Evolutionary conservation across 1,139 yeast genomes (phyloP).

Genomic region (Pichia sp.): DNA sequence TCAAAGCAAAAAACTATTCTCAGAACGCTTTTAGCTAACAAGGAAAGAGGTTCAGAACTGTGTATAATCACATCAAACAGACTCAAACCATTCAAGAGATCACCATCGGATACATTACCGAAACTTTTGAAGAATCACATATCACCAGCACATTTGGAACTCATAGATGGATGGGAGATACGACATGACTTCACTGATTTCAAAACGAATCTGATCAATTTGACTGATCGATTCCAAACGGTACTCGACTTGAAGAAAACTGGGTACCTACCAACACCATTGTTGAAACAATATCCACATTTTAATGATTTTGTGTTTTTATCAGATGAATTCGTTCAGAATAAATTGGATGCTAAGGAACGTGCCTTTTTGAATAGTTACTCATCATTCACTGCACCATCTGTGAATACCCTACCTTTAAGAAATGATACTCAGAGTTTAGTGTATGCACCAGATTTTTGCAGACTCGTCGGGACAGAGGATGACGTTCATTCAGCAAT

Average conservation of each 20-base stretch:
- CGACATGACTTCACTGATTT: conserved; percentile 22
- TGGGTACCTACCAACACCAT: conserved; percentile 17
- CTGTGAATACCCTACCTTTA: conserved; percentile 22
- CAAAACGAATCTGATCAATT: conserved; percentile 22
- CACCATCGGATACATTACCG: conserved; percentile 8
- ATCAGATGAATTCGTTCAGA: conserved; percentile 14
- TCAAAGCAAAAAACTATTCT: conserved; percentile 17
- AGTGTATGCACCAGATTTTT: conserved; percentile 21
- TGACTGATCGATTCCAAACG: conserved; percentile 18
- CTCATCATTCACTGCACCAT: conserved; percentile 24
- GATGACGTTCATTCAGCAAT: conserved; percentile 15
- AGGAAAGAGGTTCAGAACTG: conserved; percentile 14
- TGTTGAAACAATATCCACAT: conserved; percentile 16
- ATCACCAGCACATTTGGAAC: conserved; percentile 22
- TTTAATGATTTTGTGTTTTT: conserved; percentile 15
- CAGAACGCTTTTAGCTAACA: background rate
- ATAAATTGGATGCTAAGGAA: conserved; percentile 18
- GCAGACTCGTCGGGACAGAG: conserved; percentile 13
- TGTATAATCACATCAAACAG: conserved; percentile 22
- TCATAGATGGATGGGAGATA: conserved; percentile 27
- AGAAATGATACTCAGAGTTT: conserved; percentile 20
- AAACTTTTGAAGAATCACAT: conserved; percentile 17
- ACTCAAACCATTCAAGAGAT: conserved; percentile 13
- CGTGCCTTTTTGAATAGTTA: conserved; percentile 19
- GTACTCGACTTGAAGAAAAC: conserved; percentile 20